These are phyloP conservation scores for Saraca asoca DNA, from an alignment of 331 rosid species.

Conservation along the genomic window DNA sequence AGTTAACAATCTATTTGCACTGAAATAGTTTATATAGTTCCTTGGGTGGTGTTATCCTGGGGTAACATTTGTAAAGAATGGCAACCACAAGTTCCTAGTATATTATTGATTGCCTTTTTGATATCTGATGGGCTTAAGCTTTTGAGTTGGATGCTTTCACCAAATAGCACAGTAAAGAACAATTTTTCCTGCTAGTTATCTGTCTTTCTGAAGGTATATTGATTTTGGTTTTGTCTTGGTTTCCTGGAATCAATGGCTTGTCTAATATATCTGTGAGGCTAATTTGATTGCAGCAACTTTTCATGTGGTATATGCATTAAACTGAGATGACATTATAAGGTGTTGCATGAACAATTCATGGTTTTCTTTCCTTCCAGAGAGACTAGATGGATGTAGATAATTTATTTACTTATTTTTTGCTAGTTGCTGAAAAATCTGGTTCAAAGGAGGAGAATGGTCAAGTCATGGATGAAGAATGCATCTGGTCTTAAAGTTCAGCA, in stretches of 20 bases:
- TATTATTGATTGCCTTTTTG: background rate
- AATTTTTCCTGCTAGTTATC: too few relatives aligned
- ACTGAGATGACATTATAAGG: background rate
- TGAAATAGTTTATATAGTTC: too few relatives aligned
- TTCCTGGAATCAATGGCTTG: too few relatives aligned
- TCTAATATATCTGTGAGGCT: too few relatives aligned
- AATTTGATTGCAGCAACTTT: background rate
- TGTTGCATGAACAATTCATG: conserved; percentile 1
- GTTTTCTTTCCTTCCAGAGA: conserved; percentile 1
- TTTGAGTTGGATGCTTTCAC: too few relatives aligned
- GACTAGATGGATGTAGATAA: conserved; percentile 25
- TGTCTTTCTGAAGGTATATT: too few relatives aligned
- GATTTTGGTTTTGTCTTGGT: too few relatives aligned
- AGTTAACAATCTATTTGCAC: background rate
- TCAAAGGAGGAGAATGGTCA: conserved; percentile 70
- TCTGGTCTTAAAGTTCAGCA: conserved; percentile 86
- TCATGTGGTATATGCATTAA: conserved; percentile 6
- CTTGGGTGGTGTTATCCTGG: too few relatives aligned
- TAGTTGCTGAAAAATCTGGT: conserved; percentile 88
- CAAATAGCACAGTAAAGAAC: too few relatives aligned
- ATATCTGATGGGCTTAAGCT: too few relatives aligned
- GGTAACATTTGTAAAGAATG: too few relatives aligned
- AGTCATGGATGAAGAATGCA: conserved; percentile 84
- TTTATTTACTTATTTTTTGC: conserved; percentile 16
- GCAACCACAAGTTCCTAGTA: too few relatives aligned